Evolutionary conservation across 2,329 filamentous ascomycete species (phyloP).

Genomic region (Byssochlamys sp.): DNA sequence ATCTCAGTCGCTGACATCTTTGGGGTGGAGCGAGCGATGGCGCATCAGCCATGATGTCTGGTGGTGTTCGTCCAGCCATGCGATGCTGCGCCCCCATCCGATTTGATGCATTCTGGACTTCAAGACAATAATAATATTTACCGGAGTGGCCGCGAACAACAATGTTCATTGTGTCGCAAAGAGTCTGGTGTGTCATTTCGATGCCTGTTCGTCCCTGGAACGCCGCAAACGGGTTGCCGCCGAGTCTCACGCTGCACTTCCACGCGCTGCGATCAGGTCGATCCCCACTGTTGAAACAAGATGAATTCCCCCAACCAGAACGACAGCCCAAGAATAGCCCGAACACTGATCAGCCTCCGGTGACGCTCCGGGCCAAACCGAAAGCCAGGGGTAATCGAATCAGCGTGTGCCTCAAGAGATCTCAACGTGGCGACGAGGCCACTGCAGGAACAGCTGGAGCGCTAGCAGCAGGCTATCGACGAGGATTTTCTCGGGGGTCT

Average conservation of each 20-base stretch:
- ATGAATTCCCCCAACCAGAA: background rate
- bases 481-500: background rate
- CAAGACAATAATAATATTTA: too few species aligned
- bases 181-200: background rate
- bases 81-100: background rate
- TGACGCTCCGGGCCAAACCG: too few species aligned
- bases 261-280: background rate
- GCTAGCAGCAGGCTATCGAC: background rate
- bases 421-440: background rate
- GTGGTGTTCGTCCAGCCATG: background rate
- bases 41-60: background rate
- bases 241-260: background rate
- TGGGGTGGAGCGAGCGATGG: background rate
- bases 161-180: background rate
- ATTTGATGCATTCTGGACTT: background rate
- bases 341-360: background rate
- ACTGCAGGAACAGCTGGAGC: background rate
- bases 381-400: background rate
- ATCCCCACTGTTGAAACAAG: background rate
- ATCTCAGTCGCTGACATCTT: background rate
- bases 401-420: background rate
- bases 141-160: background rate
- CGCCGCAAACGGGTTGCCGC: background rate
- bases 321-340: background rate
- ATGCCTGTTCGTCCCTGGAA: background rate